Percentiles rank a stretch among this genome's conserved stretches.
phyloP scores from a whole-genome alignment of 169 alveolate species.

The Eimeria tenella region DNA sequence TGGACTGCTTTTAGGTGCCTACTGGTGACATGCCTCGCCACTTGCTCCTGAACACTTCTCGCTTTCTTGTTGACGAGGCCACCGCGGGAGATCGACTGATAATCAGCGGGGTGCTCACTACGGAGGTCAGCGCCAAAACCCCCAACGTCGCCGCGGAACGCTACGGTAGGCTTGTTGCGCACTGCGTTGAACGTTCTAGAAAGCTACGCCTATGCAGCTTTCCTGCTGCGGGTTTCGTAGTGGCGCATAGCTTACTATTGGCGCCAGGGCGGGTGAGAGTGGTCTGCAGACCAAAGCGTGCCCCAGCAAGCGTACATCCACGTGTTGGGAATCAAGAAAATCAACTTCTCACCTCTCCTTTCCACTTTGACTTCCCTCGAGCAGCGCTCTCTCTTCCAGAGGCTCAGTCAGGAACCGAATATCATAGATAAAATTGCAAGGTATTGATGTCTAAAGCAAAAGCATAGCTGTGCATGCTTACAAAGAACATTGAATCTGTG shows the following conservation, averaged over 20 bases:
- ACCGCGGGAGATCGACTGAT: slow-evolving; percentile 98
- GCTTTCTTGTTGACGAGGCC: slow-evolving; percentile 95
- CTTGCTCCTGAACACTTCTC: slow-evolving; percentile 91
- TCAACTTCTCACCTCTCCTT: slow-evolving; percentile 46
- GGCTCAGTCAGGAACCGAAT: slow-evolving; percentile 88
- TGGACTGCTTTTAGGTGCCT: slow-evolving; percentile 84
- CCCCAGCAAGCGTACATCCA: slow-evolving; percentile 85
- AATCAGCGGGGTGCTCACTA: slow-evolving; percentile 94
- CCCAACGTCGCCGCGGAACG: not conserved
- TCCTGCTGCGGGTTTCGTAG: not conserved
- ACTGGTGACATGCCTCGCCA: slow-evolving; percentile 95
- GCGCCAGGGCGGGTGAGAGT: not conserved
- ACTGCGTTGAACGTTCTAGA: not conserved
- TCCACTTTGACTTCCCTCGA: slow-evolving; percentile 37
- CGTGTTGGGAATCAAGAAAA: slow-evolving; percentile 86
- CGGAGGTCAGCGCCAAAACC: slow-evolving; percentile 72
- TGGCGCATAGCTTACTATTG: not conserved
- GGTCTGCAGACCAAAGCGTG: slow-evolving; percentile 21
- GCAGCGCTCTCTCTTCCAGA: slow-evolving; percentile 81
- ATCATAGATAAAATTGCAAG: slow-evolving; percentile 89
- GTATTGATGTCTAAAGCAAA: not conserved
- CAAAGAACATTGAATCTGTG: too few species aligned
- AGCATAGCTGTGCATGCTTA: too few species aligned
- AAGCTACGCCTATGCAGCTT: not conserved
- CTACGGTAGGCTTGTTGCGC: slow-evolving; percentile 35